Conservation (phyloP, 495 filamentous ascomycete species). For the Friedmanniomyces simplex region DNA sequence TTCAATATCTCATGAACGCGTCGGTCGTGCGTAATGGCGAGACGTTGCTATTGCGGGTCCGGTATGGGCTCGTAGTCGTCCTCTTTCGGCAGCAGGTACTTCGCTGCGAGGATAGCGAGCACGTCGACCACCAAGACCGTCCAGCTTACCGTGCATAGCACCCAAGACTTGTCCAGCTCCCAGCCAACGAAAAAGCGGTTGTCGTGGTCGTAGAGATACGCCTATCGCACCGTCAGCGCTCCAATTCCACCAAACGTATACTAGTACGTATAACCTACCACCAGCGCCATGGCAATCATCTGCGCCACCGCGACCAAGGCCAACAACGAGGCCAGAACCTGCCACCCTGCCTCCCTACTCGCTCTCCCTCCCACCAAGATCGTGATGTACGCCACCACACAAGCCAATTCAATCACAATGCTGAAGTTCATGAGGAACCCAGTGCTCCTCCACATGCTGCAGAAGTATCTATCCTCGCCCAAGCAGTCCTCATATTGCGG, state of each 20-base stretch:
- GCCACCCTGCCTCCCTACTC: constrained; percentile 69
- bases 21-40: not conserved
- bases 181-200: constrained; percentile 80
- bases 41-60: constrained; percentile 6
- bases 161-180: constrained; percentile 66
- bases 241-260: not conserved
- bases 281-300: constrained; percentile 60
- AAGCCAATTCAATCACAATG: constrained; percentile 63
- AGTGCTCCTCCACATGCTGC: constrained; percentile 79
- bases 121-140: constrained; percentile 51
- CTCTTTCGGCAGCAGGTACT: constrained; percentile 60
- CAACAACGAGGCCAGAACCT: constrained; percentile 54
- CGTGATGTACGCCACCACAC: constrained; percentile 61
- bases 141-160: constrained; percentile 67
- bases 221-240: constrained; percentile 36
- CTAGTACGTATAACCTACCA: constrained; percentile 46
- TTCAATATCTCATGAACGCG: not conserved
- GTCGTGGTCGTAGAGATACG: constrained; percentile 76
- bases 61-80: constrained; percentile 76
- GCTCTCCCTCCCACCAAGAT: constrained; percentile 67
- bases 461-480: constrained; percentile 65
- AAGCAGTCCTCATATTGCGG: constrained; percentile 57
- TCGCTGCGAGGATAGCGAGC: constrained; percentile 50
- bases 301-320: constrained; percentile 50
- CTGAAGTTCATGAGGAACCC: constrained; percentile 80